phyloP scores from a whole-genome alignment of 2,329 filamentous ascomycete genomes.

The Corinectria fuckeliana region DNA sequence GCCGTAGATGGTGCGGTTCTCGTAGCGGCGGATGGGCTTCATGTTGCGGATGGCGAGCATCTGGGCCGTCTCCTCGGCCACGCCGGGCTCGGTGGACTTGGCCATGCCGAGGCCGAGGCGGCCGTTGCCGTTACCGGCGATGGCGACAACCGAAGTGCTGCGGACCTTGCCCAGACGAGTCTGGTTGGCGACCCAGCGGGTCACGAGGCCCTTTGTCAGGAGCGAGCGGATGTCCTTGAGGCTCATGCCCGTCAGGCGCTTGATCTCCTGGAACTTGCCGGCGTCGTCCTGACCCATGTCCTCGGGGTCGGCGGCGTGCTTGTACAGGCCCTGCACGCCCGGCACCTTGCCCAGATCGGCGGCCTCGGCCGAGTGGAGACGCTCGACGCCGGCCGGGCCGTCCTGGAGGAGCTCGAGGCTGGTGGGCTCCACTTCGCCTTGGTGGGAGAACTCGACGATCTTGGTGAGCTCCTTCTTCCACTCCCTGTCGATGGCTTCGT shows the following conservation, averaged over 20 bases:
- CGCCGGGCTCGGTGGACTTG: slow-evolving; percentile 77
- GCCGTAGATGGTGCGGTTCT: slow-evolving; percentile 90
- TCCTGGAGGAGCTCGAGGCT: slow-evolving; percentile 47
- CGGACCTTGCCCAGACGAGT: slow-evolving; percentile 94
- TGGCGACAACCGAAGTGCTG: slow-evolving; percentile 75
- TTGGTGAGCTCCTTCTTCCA: slow-evolving; percentile 48
- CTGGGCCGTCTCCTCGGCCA: slow-evolving; percentile 74
- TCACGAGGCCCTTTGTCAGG: slow-evolving; percentile 74
- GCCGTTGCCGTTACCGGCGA: slow-evolving; percentile 88
- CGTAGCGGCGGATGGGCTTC: slow-evolving; percentile 89
- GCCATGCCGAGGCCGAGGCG: slow-evolving; percentile 88
- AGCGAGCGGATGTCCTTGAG: slow-evolving; percentile 61
- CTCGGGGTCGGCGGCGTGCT: slow-evolving; percentile 54
- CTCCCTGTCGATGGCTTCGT: slow-evolving; percentile 45
- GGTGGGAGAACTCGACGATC: slow-evolving; percentile 40
- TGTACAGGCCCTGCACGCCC: slow-evolving; percentile 60
- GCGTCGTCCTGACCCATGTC: slow-evolving; percentile 59
- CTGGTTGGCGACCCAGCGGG: slow-evolving; percentile 83
- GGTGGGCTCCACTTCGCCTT: slow-evolving; percentile 41
- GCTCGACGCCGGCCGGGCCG: slow-evolving; percentile 44
- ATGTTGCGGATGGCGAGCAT: slow-evolving; percentile 89
- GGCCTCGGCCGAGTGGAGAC: slow-evolving; percentile 52
- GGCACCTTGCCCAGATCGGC: slow-evolving; percentile 59
- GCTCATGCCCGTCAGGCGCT: slow-evolving; percentile 61
- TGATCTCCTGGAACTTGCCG: slow-evolving; percentile 58